Base-by-base conservation (phyloP, 441 rosid species). In the Corymbia citriodora region DNA sequence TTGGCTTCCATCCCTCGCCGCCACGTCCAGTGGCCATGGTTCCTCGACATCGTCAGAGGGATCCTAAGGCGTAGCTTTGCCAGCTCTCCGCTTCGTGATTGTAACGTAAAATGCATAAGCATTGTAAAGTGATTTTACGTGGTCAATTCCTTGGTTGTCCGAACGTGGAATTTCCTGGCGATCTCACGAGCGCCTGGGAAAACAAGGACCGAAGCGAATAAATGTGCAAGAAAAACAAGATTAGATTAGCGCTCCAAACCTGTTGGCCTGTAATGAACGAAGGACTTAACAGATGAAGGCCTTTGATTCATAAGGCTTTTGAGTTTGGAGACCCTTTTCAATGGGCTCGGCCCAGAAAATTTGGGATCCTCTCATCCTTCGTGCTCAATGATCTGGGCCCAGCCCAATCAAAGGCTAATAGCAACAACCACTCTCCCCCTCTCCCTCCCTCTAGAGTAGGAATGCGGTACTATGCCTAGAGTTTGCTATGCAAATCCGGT, bases 21-120 rank as follows among this genome's bases (percentile, higher is more conserved):
- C 36, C 0, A 6, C 0, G 10, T 65, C 74, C 9, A 19, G 10
- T n/a, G 40, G 82, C 49, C 10, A 13, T 0, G 1, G 81, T 23
- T 36, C 25, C 79, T 70, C 19, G 45, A 68, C 2, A 0, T 9
- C 1, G 0, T 13, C 0, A 29, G 8, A 63, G 17, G 33, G 18
- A 1, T 52, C 10, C 5, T 15, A 52, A 52, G 54, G 15, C 5
- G 54, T 52, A 25, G 65, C 15, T 59, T 59, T 14, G 6, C n/a
- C 11, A 7, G 55, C 55, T 53, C 55, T 53, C 55, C 5, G 7
- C n/a, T 59, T 5, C 7, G 65, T 14, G 14, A 5, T 5, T 59
- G 65, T 59, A 25, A 59, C 14, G 14, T 5, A 25, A 59, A 10
- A 25, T 59, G 65, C 65, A 6, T 10, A 36, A 36, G 27, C 49